Base-by-base conservation (phyloP, 306 rosid species). In the Gastrolobium bilobum region DNA sequence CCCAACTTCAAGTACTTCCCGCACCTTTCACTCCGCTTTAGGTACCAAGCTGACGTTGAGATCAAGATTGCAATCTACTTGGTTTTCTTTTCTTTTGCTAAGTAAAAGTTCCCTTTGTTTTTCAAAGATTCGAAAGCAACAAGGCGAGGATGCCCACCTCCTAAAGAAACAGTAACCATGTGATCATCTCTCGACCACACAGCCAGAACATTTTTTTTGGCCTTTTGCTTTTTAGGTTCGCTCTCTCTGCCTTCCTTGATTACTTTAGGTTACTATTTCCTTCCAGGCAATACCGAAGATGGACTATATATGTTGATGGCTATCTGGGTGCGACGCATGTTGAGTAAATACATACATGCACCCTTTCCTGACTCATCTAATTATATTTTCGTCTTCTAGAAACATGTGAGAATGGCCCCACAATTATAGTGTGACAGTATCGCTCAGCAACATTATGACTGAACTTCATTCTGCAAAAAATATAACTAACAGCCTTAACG, bases 101-200 rank as follows among this genome's bases (percentile, higher is more conserved):
- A n/a, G 68, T 46, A 62, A 35, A 37, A 62, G 37, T 62, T 61
- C 68, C 68, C 47, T 65, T 39, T 66, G 15, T 46, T 9, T 53
- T 43, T 47, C 58, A 68, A 33, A 68, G 9, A 44, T 68, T 68
- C 74, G 44, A 68, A 68, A 68, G 74, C 30, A 34, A 68, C 29
- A 31, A 10, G 31, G 39, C 6, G 0, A 46, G 3, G 73, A 46
- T 50, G 4, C 57, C 40, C 73, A 44, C 40, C 54, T 43, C 20
- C 39, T 5, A 46, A 30, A 10, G 40, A 46, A 68, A 48, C 44
- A 2, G 42, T 33, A 68, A 46, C 73, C 73, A 46, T 42, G 35
- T 11, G 29, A 47, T 68, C 3, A n/a, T 11, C 13, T 30, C 31
- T 47, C 43, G n/a, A 68, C 59, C 74, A 68, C 59, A 68, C 59